Evolutionary conservation across 2,329 filamentous ascomycete genomes (phyloP), one percentile per base, ranked within the genome.

Genomic region (Penicillium verrucosum): DNA sequence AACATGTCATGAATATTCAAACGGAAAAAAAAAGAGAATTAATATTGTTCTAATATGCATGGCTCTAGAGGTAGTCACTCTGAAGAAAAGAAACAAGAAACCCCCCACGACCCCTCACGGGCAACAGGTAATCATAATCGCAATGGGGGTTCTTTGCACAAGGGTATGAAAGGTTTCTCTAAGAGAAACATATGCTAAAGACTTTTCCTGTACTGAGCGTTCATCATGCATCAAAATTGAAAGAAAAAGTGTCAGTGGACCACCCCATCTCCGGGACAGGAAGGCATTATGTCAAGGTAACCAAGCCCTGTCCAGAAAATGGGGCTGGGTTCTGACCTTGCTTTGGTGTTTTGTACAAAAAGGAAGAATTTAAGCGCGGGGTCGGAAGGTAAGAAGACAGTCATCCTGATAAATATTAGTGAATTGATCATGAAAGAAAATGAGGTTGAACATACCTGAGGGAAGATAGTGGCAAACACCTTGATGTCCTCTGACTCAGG

Each of bases 401-500:
- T 94, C 88, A 72, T 95, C 90, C 89, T 93, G 62, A 5, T 60
- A 72, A 65, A 48, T 14, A 54, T 70, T 60, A 66, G 65, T 53
- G 57, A 36, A 36, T 12, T 54, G 46, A 59, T 40, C 61, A 54
- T 10, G 65, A 53, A 12, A 8, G 23, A 40, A 38, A 51, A 52
- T 29, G 18, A 58, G 10, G n/a, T 8, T 7, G 10, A 54, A 41
- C 54, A 62, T 57, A 95, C 92, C 89, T 89, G 89, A 55, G 94
- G 94, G 83, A 99, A 99, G 67, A 99, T 96, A 29, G 92, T 97
- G 40, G 94, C 94, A 78, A 97, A 99, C 65, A 97, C 93, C 80
- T 96, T 93, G 77, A 99, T 97, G 76, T 96, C 88, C 78, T 99
- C 94, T 0, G 90, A 96, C 57, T 81, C 70, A 0, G 89, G 85